Evolutionary conservation across 208 protist genomes (phyloP).

Genomic region (Naegleria lovaniensis): DNA sequence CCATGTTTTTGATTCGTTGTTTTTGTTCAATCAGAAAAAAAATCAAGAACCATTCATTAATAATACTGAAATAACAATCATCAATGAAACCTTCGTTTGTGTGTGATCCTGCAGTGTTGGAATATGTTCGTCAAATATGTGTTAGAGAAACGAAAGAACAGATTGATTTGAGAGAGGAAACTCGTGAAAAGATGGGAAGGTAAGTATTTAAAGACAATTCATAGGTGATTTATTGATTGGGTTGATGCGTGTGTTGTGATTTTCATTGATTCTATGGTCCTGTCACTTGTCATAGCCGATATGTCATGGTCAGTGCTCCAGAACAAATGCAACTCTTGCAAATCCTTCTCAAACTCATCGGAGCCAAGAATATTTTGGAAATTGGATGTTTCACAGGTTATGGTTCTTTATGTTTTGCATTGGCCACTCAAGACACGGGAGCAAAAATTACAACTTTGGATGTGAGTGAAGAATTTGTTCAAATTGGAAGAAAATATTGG

Average conservation of each 20-base stretch:
- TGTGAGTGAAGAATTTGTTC: slow-evolving; percentile 47
- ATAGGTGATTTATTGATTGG: no score
- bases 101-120: no score
- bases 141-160: not conserved
- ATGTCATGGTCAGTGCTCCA: not conserved
- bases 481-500: slow-evolving; percentile 48
- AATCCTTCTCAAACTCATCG: not conserved
- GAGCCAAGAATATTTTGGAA: slow-evolving; percentile 41
- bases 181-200: not conserved
- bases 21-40: no score
- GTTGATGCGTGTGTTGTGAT: no score
- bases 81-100: no score
- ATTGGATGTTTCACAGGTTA: slow-evolving; percentile 56
- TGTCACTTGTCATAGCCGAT: no score
- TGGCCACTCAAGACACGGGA: slow-evolving; percentile 42
- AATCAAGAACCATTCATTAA: no score
- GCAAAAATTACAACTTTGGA: slow-evolving; percentile 47
- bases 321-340: not conserved
- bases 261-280: no score
- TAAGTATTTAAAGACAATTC: no score
- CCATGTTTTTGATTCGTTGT: no score
- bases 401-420: slow-evolving; percentile 49
- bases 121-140: not conserved
- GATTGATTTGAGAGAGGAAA: not conserved
- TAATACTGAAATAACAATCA: no score